A percentile compares a stretch with the other conserved stretches of the same genome.
Evolutionary conservation across 1,284 basidiomycete species (phyloP).

Genomic region (Ganoderma multipileum): DNA sequence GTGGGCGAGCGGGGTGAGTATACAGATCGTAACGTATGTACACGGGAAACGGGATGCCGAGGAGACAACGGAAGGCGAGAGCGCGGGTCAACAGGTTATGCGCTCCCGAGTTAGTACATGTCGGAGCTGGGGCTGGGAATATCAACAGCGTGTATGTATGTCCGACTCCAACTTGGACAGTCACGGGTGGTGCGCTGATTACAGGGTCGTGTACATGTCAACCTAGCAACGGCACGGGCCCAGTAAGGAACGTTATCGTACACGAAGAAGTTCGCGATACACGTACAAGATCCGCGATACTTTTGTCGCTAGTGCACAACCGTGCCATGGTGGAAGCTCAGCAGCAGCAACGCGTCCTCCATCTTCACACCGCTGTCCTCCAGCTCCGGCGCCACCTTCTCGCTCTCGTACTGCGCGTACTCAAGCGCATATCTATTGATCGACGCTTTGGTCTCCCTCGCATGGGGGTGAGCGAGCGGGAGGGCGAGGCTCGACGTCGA

Average conservation of each 20-base stretch:
- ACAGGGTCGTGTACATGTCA: slow-evolving; percentile 1
- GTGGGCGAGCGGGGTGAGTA: background rate
- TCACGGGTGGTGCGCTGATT: slow-evolving; percentile 5
- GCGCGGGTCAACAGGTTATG: slow-evolving; percentile 1
- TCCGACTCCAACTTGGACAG: background rate
- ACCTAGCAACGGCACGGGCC: slow-evolving; percentile 9
- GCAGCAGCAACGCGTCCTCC: slow-evolving; percentile 71
- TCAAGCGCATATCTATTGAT: slow-evolving; percentile 39
- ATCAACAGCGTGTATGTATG: background rate
- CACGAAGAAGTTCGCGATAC: background rate
- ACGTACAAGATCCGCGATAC: slow-evolving; percentile 20
- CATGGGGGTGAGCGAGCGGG: slow-evolving; percentile 28
- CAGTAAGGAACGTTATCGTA: background rate
- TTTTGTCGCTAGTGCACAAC: slow-evolving; percentile 53
- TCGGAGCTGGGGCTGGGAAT: background rate
- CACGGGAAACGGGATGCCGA: background rate
- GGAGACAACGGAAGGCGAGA: background rate
- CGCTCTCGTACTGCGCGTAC: slow-evolving; percentile 36
- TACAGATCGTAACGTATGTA: background rate
- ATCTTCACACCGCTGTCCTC: slow-evolving; percentile 53
- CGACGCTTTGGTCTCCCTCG: slow-evolving; percentile 32
- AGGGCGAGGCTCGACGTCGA: slow-evolving; percentile 30
- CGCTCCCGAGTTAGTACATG: slow-evolving; percentile 7
- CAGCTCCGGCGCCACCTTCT: slow-evolving; percentile 35
- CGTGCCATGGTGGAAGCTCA: slow-evolving; percentile 70